phyloP scores from a whole-genome alignment of 805 yeast genomes.

The Saccharomycopsis guyanensis region DNA sequence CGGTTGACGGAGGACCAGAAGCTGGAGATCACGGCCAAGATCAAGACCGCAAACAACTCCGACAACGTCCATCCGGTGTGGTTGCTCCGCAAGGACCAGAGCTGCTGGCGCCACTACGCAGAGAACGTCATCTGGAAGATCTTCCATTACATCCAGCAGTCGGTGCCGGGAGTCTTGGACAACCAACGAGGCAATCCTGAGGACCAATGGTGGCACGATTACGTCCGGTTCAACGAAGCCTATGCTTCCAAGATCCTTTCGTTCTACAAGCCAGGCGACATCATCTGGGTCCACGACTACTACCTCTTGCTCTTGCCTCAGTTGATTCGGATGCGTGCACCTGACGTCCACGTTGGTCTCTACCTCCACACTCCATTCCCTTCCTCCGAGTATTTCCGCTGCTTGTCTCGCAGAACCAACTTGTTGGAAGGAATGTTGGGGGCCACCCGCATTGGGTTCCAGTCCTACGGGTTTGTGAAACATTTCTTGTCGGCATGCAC shows the following conservation, averaged over 20 bases:
- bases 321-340: constrained; percentile 67
- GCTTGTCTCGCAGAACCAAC: constrained; percentile 74
- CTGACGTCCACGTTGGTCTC: constrained; percentile 67
- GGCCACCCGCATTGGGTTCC: constrained; percentile 79
- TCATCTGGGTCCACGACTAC: constrained; percentile 90
- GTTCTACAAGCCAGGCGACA: constrained; percentile 79
- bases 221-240: constrained; percentile 84
- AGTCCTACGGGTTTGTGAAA: constrained; percentile 75
- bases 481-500: constrained; percentile 90
- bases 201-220: constrained; percentile 78
- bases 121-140: constrained; percentile 92
- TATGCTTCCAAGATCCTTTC: constrained; percentile 71
- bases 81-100: constrained; percentile 72
- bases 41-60: constrained; percentile 39
- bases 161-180: constrained; percentile 49
- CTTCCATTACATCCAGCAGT: constrained; percentile 84
- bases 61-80: constrained; percentile 77
- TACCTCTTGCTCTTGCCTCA: constrained; percentile 77
- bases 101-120: constrained; percentile 82
- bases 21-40: constrained; percentile 37
- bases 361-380: constrained; percentile 93
- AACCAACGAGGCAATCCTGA: constrained; percentile 33
- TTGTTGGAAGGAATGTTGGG: constrained; percentile 89
- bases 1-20: constrained; percentile 40
- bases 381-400: constrained; percentile 85